These are phyloP conservation scores for Fraxinus platypoda DNA, from an alignment of 305 asterid genomes.

Conservation along the genomic window DNA sequence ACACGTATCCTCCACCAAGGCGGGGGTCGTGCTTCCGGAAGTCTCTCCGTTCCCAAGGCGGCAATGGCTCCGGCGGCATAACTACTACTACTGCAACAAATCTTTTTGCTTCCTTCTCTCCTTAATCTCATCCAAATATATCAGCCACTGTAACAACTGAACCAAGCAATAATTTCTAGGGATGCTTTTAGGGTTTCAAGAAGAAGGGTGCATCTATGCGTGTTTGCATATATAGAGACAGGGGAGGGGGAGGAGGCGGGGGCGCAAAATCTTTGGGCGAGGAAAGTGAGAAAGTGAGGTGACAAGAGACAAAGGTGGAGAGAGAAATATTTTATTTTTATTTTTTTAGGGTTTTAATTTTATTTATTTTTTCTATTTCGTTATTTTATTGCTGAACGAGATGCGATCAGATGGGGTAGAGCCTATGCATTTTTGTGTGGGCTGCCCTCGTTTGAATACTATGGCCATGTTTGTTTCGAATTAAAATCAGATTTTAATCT, in stretches of 20 bases:
- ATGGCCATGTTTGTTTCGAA: too few relatives aligned
- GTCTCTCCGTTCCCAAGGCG: constrained; percentile 54
- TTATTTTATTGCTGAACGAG: background rate
- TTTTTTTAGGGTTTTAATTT: background rate
- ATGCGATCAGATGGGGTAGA: background rate
- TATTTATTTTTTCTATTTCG: too few relatives aligned
- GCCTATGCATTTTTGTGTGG: background rate
- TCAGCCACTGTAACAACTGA: background rate
- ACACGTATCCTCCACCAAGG: constrained; percentile 33
- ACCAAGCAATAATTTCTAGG: too few relatives aligned
- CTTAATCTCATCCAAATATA: constrained; percentile 37
- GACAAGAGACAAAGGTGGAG: background rate
- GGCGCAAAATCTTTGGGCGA: too few relatives aligned
- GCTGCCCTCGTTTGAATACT: background rate
- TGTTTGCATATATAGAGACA: background rate
- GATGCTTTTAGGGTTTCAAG: background rate
- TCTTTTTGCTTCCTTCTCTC: constrained; percentile 23
- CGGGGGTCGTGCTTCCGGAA: constrained; percentile 50
- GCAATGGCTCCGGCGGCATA: constrained; percentile 55
- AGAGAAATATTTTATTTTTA: background rate
- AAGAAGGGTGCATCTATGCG: background rate
- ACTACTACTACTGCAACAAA: constrained; percentile 16
- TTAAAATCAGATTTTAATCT: too few relatives aligned
- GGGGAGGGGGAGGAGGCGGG: background rate
- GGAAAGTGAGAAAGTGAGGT: too few relatives aligned